Evolutionary conservation across 352 stramenopile species (phyloP).

Genomic region (Globisporangium mamillatum): DNA sequence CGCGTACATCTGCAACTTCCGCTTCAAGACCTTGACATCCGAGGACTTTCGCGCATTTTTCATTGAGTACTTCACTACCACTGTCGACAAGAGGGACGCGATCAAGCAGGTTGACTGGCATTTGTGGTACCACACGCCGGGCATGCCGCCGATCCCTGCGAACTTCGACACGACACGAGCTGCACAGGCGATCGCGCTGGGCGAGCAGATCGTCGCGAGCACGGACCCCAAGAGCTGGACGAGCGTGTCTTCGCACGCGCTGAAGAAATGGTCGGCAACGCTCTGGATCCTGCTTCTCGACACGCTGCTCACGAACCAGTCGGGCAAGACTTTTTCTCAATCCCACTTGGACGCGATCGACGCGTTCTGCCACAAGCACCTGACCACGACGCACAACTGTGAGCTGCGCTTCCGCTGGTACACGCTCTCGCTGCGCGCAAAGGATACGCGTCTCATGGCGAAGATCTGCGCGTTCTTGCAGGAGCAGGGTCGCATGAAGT

Average conservation of each 20-base stretch:
- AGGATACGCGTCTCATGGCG: slow-evolving; percentile 39
- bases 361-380: slow-evolving; percentile 40
- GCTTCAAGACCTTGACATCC: slow-evolving; percentile 86
- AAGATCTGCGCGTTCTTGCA: slow-evolving; percentile 47
- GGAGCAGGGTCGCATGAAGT: slow-evolving; percentile 79
- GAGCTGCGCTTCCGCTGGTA: slow-evolving; percentile 75
- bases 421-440: slow-evolving; percentile 50
- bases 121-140: slow-evolving; percentile 87
- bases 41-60: slow-evolving; percentile 75
- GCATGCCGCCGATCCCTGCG: slow-evolving; percentile 84
- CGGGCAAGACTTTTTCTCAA: not conserved
- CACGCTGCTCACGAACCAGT: slow-evolving; percentile 33
- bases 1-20: slow-evolving; percentile 89
- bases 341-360: slow-evolving; percentile 56
- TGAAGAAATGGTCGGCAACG: slow-evolving; percentile 38
- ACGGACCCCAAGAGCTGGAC: slow-evolving; percentile 30
- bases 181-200: slow-evolving; percentile 35
- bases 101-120: slow-evolving; percentile 91
- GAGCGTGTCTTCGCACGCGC: not conserved
- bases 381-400: slow-evolving; percentile 56
- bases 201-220: slow-evolving; percentile 33
- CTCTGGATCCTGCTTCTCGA: slow-evolving; percentile 62
- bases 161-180: slow-evolving; percentile 88
- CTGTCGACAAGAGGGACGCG: slow-evolving; percentile 24
- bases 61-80: slow-evolving; percentile 67